Base-by-base conservation (phyloP, 176 grass and related monocot species). In the Cenchrus fungigraminus region DNA sequence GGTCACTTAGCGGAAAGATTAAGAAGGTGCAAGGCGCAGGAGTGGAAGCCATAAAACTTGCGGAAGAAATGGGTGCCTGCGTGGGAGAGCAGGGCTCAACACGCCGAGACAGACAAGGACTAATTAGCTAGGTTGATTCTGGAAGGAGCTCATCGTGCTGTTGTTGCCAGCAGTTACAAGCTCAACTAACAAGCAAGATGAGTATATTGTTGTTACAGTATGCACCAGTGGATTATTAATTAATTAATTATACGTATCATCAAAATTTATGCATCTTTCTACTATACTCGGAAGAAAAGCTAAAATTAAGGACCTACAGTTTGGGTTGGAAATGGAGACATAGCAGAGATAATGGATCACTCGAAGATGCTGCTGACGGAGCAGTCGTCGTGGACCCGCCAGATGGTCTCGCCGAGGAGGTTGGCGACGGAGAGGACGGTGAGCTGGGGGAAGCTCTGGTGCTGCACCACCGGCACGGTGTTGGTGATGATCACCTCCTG, bases 401-500 rank as follows among this genome's bases (percentile, higher is more conserved):
- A 96, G 73, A 96, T 96, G 45, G 89, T 96, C 51, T 91, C 94
- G 72, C 91, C 89, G 68, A 96, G 87, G 46, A 96, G 84, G 81
- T 95, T 95, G 51, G 93, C 90, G 71, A 91, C 90, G 37, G 93
- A 92, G 79, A 92, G 93, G 59, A 96, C 77, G 42, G 94, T 93
- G 73, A 93, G 89, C 82, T 96, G 86, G 28, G 91, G 89, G 84
- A 91, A 93, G 53, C 62, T 89, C 54, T 93, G 85, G 47, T 86
- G 85, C 49, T 88, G 85, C 22, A 72, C 19, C 37, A 95, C 78
- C 2, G 90, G 90, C 10, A 93, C 80, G 47, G 84, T 97, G 78
- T 97, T 97, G 88, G 94, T 93, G 73, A 96, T 80, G 76, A 96
- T 96, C n/a, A 96, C 94, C 74, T 96, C 91, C 75, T 96, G 89